Evolutionary conservation across 306 rosid genomes (phyloP).

Genomic region (Styphnolobium japonicum): DNA sequence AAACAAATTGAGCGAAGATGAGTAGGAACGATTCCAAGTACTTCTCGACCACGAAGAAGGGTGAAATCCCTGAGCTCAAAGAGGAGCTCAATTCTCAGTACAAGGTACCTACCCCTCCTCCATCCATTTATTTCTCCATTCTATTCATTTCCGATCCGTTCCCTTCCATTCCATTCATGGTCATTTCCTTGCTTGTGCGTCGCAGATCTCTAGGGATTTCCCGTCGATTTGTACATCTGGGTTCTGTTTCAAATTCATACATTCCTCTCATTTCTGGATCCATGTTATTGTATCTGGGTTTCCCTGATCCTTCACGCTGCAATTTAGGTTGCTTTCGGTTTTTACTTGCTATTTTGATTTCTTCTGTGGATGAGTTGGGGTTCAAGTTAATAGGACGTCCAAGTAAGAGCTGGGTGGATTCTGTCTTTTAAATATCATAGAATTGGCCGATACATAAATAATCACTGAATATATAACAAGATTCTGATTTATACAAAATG

Average conservation of each 20-base stretch:
- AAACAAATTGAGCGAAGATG: constrained; percentile 45
- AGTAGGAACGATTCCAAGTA: constrained; percentile 99
- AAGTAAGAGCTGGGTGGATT: constrained; percentile 7
- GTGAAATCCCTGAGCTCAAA: constrained; percentile 99
- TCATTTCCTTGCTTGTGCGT: background rate
- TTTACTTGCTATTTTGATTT: background rate
- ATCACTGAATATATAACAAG: background rate
- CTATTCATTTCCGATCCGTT: background rate
- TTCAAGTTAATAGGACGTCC: background rate
- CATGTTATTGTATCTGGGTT: background rate
- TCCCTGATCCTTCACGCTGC: background rate
- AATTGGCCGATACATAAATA: background rate
- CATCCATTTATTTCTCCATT: constrained; percentile 3
- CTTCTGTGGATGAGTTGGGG: background rate
- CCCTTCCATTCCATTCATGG: background rate
- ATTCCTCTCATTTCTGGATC: constrained; percentile 10
- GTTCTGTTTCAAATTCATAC: background rate
- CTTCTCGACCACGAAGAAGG: constrained; percentile 98
- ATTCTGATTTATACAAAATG: background rate
- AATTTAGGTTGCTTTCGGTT: background rate
- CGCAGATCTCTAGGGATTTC: constrained; percentile 26
- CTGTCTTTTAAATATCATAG: background rate
- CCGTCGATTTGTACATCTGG: background rate
- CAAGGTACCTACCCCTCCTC: constrained; percentile 64
- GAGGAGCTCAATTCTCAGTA: constrained; percentile 99